Conservation (phyloP, 306 rosid genomes). For the Castanopsis chinensis region DNA sequence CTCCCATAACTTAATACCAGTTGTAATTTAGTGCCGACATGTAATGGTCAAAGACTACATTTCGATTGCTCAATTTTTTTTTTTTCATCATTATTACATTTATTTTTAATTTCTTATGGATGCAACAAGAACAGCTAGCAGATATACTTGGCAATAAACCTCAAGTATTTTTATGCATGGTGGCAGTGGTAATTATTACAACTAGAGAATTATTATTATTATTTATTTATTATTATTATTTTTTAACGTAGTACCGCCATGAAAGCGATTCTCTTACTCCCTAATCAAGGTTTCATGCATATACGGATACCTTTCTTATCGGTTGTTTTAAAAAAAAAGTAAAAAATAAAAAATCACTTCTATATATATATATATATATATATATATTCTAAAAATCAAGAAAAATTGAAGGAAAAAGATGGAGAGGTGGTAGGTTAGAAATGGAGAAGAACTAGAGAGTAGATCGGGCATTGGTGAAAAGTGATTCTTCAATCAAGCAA, state of each 20-base stretch:
- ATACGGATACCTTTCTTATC: too few species aligned
- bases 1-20: too few species aligned
- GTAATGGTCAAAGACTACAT: not conserved
- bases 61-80: not conserved
- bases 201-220: not conserved
- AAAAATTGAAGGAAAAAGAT: not conserved
- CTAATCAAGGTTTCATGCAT: too few species aligned
- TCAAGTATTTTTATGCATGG: not conserved
- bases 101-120: not conserved
- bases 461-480: not conserved
- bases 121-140: not conserved
- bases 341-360: too few species aligned
- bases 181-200: too few species aligned
- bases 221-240: too few species aligned
- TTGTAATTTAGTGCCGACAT: not conserved
- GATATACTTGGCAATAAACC: not conserved
- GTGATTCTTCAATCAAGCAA: not conserved
- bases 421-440: not conserved
- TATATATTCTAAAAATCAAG: too few species aligned
- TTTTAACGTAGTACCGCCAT: not conserved
- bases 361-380: too few species aligned
- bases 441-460: not conserved
- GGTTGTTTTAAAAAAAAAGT: too few species aligned
- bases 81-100: not conserved
- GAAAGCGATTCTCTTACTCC: too few species aligned